A percentile compares a stretch with the other conserved stretches of the same genome.
Evolutionary conservation across 345 rosid genomes (phyloP).

Genomic region (Erysimum cheiranthoides): DNA sequence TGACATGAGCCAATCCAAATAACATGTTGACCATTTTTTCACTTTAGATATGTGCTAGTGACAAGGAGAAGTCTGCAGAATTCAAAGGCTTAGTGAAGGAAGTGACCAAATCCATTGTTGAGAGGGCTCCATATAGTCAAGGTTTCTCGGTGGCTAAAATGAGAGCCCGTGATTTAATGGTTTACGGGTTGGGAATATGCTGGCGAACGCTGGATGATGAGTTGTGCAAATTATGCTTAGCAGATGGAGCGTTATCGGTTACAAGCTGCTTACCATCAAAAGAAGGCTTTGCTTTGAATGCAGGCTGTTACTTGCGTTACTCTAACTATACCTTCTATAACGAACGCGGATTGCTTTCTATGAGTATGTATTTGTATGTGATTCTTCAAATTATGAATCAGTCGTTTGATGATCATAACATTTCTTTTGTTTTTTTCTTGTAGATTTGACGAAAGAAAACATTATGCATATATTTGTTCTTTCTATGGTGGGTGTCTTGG

Average conservation of each 20-base stretch:
- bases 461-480: constrained; percentile 19
- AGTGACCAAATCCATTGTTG: constrained; percentile 30
- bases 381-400: not conserved
- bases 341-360: constrained; percentile 31
- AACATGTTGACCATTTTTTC: not conserved
- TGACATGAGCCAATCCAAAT: no score
- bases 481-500: constrained; percentile 34
- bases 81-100: constrained; percentile 44
- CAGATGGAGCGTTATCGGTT: constrained; percentile 44
- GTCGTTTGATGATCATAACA: not conserved
- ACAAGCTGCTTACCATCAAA: constrained; percentile 49
- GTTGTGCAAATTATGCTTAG: constrained; percentile 50
- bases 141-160: constrained; percentile 46
- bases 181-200: constrained; percentile 54
- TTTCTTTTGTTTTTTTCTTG: not conserved
- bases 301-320: constrained; percentile 64
- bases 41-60: constrained; percentile 49
- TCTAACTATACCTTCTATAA: constrained; percentile 47
- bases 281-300: constrained; percentile 55
- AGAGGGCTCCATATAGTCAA: constrained; percentile 41
- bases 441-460: constrained; percentile 28
- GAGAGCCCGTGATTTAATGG: constrained; percentile 3
- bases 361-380: constrained; percentile 27
- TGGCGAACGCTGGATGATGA: constrained; percentile 51
- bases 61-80: constrained; percentile 6